Conservation (phyloP, 176 grass and related monocot species). For the Oryza meyeriana region DNA sequence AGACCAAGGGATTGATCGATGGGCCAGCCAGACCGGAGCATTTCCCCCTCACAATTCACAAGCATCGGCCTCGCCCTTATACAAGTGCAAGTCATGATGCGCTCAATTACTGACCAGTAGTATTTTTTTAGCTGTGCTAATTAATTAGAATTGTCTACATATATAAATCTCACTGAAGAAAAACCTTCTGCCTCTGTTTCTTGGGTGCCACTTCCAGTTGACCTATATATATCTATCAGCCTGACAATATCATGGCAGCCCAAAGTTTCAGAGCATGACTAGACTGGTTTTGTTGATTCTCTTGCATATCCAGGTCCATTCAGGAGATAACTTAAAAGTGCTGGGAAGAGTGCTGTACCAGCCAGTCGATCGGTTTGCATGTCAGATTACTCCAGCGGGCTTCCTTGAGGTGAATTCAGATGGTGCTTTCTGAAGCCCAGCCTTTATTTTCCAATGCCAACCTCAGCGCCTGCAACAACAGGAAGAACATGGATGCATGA, state of each 20-base stretch:
- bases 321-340: background rate
- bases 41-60: background rate
- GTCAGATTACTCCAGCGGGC: background rate
- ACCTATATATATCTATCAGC: background rate
- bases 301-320: background rate
- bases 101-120: background rate
- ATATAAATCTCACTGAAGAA: background rate
- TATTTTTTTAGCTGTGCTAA: background rate
- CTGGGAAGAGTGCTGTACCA: background rate
- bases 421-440: conserved; percentile 55
- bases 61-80: background rate
- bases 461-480: conserved; percentile 40
- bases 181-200: background rate
- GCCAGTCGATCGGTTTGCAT: background rate
- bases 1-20: background rate
- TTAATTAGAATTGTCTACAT: background rate
- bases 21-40: background rate
- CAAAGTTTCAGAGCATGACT: background rate
- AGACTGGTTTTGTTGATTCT: background rate
- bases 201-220: background rate
- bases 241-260: background rate
- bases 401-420: conserved; percentile 32
- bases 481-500: background rate
- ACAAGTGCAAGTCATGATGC: background rate
- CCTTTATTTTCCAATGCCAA: conserved; percentile 66